Conservation (phyloP, 2,329 filamentous ascomycete species). For the Pseudogymnoascus sp. region DNA sequence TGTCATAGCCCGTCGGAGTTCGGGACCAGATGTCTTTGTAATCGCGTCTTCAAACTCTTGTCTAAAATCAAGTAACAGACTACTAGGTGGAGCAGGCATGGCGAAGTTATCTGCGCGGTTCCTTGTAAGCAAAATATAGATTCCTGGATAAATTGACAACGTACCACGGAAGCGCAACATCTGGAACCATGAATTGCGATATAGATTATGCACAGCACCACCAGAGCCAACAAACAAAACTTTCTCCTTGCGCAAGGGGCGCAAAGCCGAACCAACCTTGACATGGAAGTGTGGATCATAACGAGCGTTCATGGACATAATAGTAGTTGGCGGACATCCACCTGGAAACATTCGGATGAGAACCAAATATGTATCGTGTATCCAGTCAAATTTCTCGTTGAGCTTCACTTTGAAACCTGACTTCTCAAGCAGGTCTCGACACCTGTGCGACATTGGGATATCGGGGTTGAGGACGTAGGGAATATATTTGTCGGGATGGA, state of each 20-base stretch:
- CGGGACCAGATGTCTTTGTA: constrained; percentile 44
- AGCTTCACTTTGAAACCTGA: constrained; percentile 45
- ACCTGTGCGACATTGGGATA: constrained; percentile 39
- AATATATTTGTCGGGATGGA: constrained; percentile 53
- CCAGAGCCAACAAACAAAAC: constrained; percentile 51
- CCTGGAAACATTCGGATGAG: constrained; percentile 59
- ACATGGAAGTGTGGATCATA: constrained; percentile 48
- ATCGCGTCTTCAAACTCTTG: constrained; percentile 56
- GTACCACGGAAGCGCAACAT: constrained; percentile 41
- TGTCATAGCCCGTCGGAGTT: constrained; percentile 45
- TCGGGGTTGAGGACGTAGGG: constrained; percentile 53
- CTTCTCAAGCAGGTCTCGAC: constrained; percentile 38
- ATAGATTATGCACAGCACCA: constrained; percentile 64
- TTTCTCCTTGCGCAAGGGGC: constrained; percentile 43
- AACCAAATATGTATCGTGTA: constrained; percentile 60
- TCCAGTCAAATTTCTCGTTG: constrained; percentile 55
- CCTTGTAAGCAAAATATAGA: background rate
- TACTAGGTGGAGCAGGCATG: constrained; percentile 47
- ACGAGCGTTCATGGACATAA: constrained; percentile 43
- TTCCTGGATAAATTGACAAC: background rate
- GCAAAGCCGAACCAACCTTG: constrained; percentile 46
- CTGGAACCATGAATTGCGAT: constrained; percentile 55
- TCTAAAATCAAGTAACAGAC: constrained; percentile 56
- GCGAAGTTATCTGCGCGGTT: constrained; percentile 48
- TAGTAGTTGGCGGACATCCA: constrained; percentile 52